Evolutionary conservation across 805 yeast species (phyloP).

Genomic region (Spencermartinsiella europaea): DNA sequence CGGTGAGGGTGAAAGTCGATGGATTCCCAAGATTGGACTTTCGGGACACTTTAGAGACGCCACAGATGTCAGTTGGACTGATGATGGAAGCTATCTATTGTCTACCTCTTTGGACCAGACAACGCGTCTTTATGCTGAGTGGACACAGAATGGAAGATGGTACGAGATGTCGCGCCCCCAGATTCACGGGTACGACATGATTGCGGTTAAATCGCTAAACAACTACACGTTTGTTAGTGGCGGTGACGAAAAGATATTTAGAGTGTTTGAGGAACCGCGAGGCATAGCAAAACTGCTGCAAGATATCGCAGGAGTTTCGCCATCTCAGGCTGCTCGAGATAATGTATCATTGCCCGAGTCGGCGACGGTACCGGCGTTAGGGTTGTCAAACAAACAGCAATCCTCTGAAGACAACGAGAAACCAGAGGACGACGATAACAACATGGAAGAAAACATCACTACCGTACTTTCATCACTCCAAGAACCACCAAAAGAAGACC

Average conservation of each 20-base stretch:
- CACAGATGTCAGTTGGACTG: slow-evolving; percentile 71
- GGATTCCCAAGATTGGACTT: slow-evolving; percentile 44
- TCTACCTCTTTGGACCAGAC: slow-evolving; percentile 92
- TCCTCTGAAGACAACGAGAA: slow-evolving; percentile 40
- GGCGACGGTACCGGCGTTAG: slow-evolving; percentile 89
- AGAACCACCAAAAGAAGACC: slow-evolving; percentile 82
- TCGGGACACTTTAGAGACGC: slow-evolving; percentile 73
- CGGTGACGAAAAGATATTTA: slow-evolving; percentile 89
- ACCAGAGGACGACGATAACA: slow-evolving; percentile 33
- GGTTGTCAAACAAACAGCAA: slow-evolving; percentile 84
- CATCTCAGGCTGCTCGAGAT: slow-evolving; percentile 12
- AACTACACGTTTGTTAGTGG: slow-evolving; percentile 74
- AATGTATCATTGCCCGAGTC: slow-evolving; percentile 58
- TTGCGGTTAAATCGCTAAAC: slow-evolving; percentile 60
- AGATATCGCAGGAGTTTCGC: slow-evolving; percentile 45
- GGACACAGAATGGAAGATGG: slow-evolving; percentile 52
- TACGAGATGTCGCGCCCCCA: slow-evolving; percentile 95
- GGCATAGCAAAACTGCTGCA: slow-evolving; percentile 62
- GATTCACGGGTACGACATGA: slow-evolving; percentile 97
- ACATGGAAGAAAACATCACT: slow-evolving; percentile 18
- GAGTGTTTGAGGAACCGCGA: slow-evolving; percentile 85
- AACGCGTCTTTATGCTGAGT: slow-evolving; percentile 71
- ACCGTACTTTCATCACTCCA: slow-evolving; percentile 32
- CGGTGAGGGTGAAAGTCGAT: slow-evolving; percentile 29
- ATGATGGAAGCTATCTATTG: slow-evolving; percentile 58